Evolutionary conservation across 2,329 filamentous ascomycete species (phyloP).

Genomic region (Nemania abortiva): DNA sequence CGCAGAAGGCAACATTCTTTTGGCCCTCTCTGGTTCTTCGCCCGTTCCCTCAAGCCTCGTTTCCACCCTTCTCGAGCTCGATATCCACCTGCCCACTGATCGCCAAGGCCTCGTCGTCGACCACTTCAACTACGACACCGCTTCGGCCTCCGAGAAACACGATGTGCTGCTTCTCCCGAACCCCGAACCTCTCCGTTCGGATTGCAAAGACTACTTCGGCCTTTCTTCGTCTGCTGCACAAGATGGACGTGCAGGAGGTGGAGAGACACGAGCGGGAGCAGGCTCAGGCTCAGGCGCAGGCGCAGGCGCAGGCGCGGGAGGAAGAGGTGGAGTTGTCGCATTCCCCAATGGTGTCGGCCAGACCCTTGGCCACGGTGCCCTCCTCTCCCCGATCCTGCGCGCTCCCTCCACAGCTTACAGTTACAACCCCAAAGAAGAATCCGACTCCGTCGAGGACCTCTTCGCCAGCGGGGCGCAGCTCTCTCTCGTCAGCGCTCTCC

Average conservation of each 20-base stretch:
- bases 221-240: constrained; percentile 62
- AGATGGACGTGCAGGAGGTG: constrained; percentile 7
- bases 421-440: constrained; percentile 92
- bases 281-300: no score
- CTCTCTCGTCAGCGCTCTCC: constrained; percentile 84
- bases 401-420: constrained; percentile 89
- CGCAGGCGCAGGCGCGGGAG: no score
- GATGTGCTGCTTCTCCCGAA: constrained; percentile 85
- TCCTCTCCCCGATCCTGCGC: constrained; percentile 84
- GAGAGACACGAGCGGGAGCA: background rate
- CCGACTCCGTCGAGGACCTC: constrained; percentile 78
- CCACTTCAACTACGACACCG: constrained; percentile 91
- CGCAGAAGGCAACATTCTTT: constrained; percentile 88
- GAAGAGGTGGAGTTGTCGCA: constrained; percentile 68
- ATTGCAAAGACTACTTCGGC: constrained; percentile 82
- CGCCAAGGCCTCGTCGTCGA: constrained; percentile 89
- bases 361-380: constrained; percentile 79
- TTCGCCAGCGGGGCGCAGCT: constrained; percentile 89
- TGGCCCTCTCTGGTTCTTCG: constrained; percentile 81
- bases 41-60: constrained; percentile 79
- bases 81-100: constrained; percentile 87
- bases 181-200: constrained; percentile 73
- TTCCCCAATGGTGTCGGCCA: constrained; percentile 86
- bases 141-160: constrained; percentile 83
- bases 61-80: constrained; percentile 86